phyloP scores from a whole-genome alignment of 2,329 filamentous ascomycete genomes.

The Ophiobolus disseminans region DNA sequence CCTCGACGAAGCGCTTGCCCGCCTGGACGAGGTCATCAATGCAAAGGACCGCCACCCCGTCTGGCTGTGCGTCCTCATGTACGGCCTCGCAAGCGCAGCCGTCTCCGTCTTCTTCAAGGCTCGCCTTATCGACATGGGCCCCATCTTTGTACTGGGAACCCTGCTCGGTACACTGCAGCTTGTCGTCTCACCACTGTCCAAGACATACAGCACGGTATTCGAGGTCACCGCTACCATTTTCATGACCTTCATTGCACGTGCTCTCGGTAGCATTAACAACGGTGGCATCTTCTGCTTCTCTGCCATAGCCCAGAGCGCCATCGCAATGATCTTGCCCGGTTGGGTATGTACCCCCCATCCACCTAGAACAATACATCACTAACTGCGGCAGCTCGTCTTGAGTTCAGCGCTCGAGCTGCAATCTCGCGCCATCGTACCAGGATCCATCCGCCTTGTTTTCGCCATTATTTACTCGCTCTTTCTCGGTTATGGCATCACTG shows the following conservation, averaged over 20 bases:
- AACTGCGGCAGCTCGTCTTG: slow-evolving; percentile 47
- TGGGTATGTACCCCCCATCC: slow-evolving; percentile 33
- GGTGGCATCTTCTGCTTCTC: slow-evolving; percentile 57
- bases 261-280: slow-evolving; percentile 54
- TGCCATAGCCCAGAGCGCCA: slow-evolving; percentile 57
- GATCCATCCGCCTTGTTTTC: slow-evolving; percentile 58
- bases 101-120: slow-evolving; percentile 82
- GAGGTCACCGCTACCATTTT: slow-evolving; percentile 56
- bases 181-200: slow-evolving; percentile 73
- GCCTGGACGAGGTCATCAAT: slow-evolving; percentile 68
- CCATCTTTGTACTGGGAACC: slow-evolving; percentile 77
- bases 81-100: slow-evolving; percentile 75
- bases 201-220: slow-evolving; percentile 66
- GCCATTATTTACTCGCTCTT: slow-evolving; percentile 61
- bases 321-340: slow-evolving; percentile 58
- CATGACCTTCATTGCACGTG: slow-evolving; percentile 57
- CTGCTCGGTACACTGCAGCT: slow-evolving; percentile 78
- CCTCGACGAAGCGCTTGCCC: slow-evolving; percentile 70
- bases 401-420: slow-evolving; percentile 57
- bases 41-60: slow-evolving; percentile 61
- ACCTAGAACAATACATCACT: neutral
- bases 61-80: slow-evolving; percentile 65
- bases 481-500: slow-evolving; percentile 59
- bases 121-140: slow-evolving; percentile 76
- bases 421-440: slow-evolving; percentile 55